A percentile compares a stretch with the other conserved stretches of the same genome.
Conservation (phyloP, 2,329 filamentous ascomycete genomes). For the Phialophora tarda region DNA sequence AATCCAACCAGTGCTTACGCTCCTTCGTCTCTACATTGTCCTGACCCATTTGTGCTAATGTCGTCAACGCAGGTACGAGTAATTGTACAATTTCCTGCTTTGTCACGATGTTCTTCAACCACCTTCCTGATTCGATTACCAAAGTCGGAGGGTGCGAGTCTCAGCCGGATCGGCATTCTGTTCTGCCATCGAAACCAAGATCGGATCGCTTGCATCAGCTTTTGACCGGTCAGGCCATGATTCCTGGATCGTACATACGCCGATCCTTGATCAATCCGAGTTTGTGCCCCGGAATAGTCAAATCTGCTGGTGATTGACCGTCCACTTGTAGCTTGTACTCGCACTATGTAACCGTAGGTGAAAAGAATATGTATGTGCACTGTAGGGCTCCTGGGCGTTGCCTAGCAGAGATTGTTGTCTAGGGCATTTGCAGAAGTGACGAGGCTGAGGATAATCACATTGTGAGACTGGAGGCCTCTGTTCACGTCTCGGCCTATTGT, state of each 20-base stretch:
- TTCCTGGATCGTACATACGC: background rate
- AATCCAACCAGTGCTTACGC: background rate
- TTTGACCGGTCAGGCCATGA: background rate
- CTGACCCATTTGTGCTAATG: conserved; percentile 8
- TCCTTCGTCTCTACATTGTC: background rate
- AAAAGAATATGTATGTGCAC: background rate
- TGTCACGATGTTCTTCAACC: conserved; percentile 9
- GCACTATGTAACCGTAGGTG: background rate
- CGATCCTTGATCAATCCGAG: background rate
- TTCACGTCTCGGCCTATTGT: background rate
- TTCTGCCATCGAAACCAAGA: conserved; percentile 1
- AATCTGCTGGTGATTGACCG: background rate
- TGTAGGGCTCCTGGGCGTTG: background rate
- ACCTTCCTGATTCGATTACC: background rate
- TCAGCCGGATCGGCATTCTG: background rate
- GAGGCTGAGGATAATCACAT: background rate
- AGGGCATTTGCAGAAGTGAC: background rate
- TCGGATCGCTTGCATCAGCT: background rate
- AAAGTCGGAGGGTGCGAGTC: background rate
- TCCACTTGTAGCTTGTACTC: background rate
- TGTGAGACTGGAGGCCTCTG: background rate
- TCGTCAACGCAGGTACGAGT: conserved; percentile 26
- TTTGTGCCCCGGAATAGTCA: background rate
- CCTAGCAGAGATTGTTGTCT: background rate
- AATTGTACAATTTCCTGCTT: background rate